Base-by-base conservation (phyloP, 1,139 yeast genomes). In the Kazachstania sp. region DNA sequence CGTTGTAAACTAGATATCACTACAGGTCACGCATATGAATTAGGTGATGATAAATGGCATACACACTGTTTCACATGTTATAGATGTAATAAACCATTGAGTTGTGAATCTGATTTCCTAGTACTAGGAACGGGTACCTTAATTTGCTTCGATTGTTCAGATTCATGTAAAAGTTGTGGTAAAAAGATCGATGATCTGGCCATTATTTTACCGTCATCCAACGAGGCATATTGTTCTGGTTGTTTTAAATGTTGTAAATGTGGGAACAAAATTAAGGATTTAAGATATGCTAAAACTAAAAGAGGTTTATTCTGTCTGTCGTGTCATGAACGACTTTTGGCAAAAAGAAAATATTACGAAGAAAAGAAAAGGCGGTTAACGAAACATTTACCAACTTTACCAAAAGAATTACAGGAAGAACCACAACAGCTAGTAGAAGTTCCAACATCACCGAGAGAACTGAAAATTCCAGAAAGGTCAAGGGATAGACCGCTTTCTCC, bases 21-120 rank as follows among this genome's bases (percentile, higher is more conserved):
- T 18, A 86, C 82, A 54, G 92, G 90, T 20, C 92, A 84, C 57
- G 92, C 92, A 5, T 84, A 83, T 59, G 92, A 84, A 60, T 65
- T 83, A 47, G 95, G 96, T 26, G 95, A 86, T 45, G 92, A 87
- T 63, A 78, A 95, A 56, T 92, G 98, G 98, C 98, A 92, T 64
- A 86, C 87, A 48, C 79, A 83, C 53, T 92, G 97, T 57, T 94
- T 92, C 68, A 77, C 81, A 47, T 92, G 98, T 67, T 83, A 94
- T 49, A 83, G 84, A 57, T 92, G 98, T 66, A 73, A 76, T 39
- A 74, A 78, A 54, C 77, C 82, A 41, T 71, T 92, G 49, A 95
- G 95, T 30, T 86, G 95, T 56, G 84, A 88, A 62, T 83, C 95
- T 37, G 88, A 88, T 64, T 86, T 94, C 64, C 71, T 92, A 46